Evolutionary conservation across 306 rosid species (phyloP).

Genomic region (Casuarina glauca): DNA sequence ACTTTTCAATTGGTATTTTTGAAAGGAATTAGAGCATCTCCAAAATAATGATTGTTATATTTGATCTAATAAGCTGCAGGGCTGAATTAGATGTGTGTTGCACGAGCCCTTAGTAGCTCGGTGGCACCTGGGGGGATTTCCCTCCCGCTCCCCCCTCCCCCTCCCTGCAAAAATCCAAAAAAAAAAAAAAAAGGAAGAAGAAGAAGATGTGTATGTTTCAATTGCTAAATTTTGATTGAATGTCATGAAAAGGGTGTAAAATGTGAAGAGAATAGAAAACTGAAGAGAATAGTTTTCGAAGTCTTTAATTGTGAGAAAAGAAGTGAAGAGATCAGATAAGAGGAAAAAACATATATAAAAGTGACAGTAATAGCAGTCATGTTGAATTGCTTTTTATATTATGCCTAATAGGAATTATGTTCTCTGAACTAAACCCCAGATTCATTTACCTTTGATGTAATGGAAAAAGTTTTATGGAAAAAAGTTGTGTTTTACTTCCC

Average conservation of each 20-base stretch:
- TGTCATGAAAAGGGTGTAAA: background rate
- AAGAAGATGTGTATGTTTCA: background rate
- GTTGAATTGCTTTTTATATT: background rate
- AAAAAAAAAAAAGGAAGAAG: too few relatives aligned
- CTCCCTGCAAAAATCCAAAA: too few relatives aligned
- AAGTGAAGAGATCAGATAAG: background rate
- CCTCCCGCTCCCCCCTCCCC: too few relatives aligned
- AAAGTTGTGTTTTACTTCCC: too few relatives aligned
- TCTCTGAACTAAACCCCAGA: background rate
- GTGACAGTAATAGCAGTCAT: background rate
- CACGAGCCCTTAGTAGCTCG: too few relatives aligned
- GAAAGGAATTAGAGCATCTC: background rate
- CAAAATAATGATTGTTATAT: background rate
- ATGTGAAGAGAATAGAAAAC: background rate
- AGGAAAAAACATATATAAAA: background rate
- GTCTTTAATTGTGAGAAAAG: background rate
- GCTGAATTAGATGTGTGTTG: background rate
- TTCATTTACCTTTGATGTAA: background rate
- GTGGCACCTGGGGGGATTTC: too few relatives aligned
- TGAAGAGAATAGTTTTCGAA: background rate
- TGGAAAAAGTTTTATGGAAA: background rate
- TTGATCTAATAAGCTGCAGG: background rate
- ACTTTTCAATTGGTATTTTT: constrained; percentile 7
- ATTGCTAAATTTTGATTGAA: background rate
- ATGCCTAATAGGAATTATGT: background rate